These are phyloP conservation scores for Termitomyces titanicus DNA, from an alignment of 768 basidiomycete genomes.

Conservation along the genomic window DNA sequence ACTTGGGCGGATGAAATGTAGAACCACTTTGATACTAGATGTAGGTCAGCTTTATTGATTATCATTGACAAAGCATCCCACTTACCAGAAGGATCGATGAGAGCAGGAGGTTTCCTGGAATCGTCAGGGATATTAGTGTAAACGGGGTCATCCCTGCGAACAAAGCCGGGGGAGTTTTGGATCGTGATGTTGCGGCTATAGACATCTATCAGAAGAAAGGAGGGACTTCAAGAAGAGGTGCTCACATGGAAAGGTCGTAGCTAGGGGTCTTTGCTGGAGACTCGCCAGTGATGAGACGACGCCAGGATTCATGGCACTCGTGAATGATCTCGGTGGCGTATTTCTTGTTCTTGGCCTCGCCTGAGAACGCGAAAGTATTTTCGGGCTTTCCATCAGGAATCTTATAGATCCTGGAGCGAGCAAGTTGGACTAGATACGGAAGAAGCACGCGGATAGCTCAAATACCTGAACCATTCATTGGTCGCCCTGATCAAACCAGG, in stretches of 20 bases:
- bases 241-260: constrained; percentile 86
- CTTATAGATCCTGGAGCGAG: constrained; percentile 76
- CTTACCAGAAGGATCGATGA: constrained; percentile 88
- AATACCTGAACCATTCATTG: constrained; percentile 97
- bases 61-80: constrained; percentile 4
- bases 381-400: constrained; percentile 95
- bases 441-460: constrained; percentile 10
- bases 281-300: constrained; percentile 84
- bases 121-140: constrained; percentile 72
- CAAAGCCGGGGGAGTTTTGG: constrained; percentile 68
- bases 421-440: neutral
- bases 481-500: constrained; percentile 96
- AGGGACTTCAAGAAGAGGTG: constrained; percentile 7
- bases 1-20: constrained; percentile 89
- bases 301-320: constrained; percentile 99
- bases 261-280: constrained; percentile 63
- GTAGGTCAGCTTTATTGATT: constrained; percentile 4
- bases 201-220: constrained; percentile 4
- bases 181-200: constrained; percentile 78
- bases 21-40: constrained; percentile 86
- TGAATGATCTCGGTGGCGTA: constrained; percentile 99
- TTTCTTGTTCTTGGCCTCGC: constrained; percentile 99
- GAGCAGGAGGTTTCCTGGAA: constrained; percentile 80
- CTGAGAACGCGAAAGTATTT: constrained; percentile 98
- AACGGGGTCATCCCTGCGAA: constrained; percentile 53